Conservation (phyloP, 768 basidiomycete species). For the Hericium rajendrae region DNA sequence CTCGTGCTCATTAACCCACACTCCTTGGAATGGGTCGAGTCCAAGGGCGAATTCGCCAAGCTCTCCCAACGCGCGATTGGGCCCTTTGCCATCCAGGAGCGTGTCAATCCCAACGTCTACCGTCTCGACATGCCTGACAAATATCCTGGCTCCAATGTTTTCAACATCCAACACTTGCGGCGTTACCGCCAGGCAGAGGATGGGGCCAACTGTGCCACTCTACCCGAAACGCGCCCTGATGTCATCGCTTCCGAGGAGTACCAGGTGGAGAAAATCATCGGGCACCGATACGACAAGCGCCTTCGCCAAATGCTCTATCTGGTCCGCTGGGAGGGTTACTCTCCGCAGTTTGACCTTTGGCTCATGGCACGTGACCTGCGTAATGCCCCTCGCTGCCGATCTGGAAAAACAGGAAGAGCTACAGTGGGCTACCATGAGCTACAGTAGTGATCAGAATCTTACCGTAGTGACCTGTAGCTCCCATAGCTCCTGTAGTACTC, state of each 20-base stretch:
- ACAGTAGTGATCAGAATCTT: no score
- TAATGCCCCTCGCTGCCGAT: no score
- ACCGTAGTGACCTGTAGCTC: no score
- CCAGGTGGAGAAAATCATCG: no score
- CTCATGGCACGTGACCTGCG: no score
- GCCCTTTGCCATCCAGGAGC: slow-evolving; percentile 17
- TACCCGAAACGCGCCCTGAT: background rate
- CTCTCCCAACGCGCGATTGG: slow-evolving; percentile 13
- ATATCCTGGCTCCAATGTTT: slow-evolving; percentile 15
- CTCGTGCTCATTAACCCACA: slow-evolving; percentile 16
- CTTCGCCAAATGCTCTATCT: no score
- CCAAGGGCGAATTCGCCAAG: slow-evolving; percentile 16
- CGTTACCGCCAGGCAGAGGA: background rate
- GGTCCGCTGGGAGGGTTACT: slow-evolving; percentile 10
- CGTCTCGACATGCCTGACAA: slow-evolving; percentile 11
- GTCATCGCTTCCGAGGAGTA: background rate
- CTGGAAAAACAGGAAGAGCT: no score
- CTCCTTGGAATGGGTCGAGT: slow-evolving; percentile 9
- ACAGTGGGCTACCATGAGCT: no score
- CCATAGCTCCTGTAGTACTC: no score
- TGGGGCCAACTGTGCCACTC: slow-evolving; percentile 1
- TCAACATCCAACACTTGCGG: slow-evolving; percentile 15
- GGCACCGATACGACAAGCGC: no score
- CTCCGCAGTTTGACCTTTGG: background rate
- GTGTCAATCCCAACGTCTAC: slow-evolving; percentile 16